A percentile compares a stretch with the other conserved stretches of the same genome.
These are phyloP conservation scores for Plasmodium knowlesi DNA, from an alignment of 169 alveolate genomes.

Conservation along the genomic window DNA sequence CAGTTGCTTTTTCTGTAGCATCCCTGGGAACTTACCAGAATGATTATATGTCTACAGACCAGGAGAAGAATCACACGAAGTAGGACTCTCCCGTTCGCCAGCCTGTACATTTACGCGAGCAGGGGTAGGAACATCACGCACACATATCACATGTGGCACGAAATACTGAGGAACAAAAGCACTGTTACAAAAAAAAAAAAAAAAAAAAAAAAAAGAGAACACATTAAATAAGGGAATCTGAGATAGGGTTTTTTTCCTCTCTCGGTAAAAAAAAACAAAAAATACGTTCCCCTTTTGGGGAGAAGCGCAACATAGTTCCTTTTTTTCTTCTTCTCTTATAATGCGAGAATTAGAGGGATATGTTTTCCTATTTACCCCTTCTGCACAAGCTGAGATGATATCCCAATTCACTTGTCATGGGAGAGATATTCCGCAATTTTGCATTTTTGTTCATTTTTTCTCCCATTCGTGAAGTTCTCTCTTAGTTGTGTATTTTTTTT, in stretches of 20 bases:
- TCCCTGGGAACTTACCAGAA: not conserved
- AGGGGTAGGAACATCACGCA: not conserved
- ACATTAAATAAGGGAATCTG: not conserved
- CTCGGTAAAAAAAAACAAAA: not conserved
- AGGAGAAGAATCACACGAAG: not conserved
- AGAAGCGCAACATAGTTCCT: not conserved
- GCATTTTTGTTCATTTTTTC: not conserved
- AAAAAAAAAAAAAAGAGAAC: not conserved
- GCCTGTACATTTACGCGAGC: slow-evolving; percentile 5
- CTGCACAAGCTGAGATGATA: not conserved
- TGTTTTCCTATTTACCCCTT: not conserved
- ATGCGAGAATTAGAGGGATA: not conserved
- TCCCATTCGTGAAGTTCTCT: not conserved
- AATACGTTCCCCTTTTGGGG: not conserved
- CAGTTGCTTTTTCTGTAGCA: not conserved
- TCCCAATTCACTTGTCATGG: not conserved
- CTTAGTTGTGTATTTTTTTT: not conserved
- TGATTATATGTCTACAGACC: not conserved
- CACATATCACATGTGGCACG: not conserved
- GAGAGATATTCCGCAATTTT: not conserved
- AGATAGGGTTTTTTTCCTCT: not conserved
- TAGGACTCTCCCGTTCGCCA: not conserved
- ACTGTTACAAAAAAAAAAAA: not conserved
- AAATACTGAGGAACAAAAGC: not conserved
- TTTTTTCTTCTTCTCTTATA: not conserved